Conservation (phyloP, 2,329 filamentous ascomycete species). For the Rutstroemia sydowiana region DNA sequence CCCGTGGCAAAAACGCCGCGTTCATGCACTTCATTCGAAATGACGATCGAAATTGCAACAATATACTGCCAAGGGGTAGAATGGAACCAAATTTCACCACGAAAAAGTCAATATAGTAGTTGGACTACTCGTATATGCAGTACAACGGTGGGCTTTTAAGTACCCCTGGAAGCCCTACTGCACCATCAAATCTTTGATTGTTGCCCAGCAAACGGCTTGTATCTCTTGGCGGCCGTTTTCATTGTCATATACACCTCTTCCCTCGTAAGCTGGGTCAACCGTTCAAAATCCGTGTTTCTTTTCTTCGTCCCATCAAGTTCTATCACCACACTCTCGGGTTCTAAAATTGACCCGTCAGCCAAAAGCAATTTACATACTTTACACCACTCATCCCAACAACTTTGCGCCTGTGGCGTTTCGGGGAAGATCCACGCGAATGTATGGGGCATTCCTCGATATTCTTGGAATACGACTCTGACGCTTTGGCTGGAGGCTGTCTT, state of each 20-base stretch:
- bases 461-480: neutral
- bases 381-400: neutral
- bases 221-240: neutral
- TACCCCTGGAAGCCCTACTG: neutral
- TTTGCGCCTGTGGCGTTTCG: neutral
- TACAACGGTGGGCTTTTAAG: too few relatives aligned
- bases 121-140: too few relatives aligned
- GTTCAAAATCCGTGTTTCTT: neutral
- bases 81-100: too few relatives aligned
- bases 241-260: neutral
- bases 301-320: neutral
- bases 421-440: neutral
- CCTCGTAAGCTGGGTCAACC: neutral
- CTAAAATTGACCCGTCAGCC: neutral
- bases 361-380: neutral
- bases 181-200: neutral
- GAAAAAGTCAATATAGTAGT: too few relatives aligned
- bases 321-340: neutral
- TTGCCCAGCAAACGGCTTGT: neutral
- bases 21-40: too few relatives aligned
- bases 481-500: neutral
- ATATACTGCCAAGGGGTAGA: too few relatives aligned
- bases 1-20: too few relatives aligned
- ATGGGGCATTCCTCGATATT: constrained; percentile 3
- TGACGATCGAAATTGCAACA: too few relatives aligned